Evolutionary conservation across 441 rosid species (phyloP), one percentile per base, ranked within the genome.

Genomic region (Pelargonium cotyledonis): DNA sequence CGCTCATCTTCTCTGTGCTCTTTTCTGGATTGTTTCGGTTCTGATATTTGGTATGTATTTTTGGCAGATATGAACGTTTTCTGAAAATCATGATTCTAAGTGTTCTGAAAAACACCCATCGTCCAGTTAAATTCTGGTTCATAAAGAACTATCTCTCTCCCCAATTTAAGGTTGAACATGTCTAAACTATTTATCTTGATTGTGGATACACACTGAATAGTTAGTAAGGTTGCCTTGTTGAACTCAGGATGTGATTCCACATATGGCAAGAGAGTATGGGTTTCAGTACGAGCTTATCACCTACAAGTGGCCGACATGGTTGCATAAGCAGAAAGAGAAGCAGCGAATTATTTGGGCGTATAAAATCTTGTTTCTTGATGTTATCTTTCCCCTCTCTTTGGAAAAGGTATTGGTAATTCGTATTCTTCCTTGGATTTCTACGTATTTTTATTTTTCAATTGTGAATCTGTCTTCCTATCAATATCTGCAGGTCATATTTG

Each of bases 311-410:
- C 99, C 98, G 60, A 81, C 97, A 23, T 95, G 99, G 98, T 83
- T 95, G 79, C 99, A 95, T 78, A 95, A 95, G 81, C 99, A 95
- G 88, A 95, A 87, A 77, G 99, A 95, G 81, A 95, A 95, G 78
- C 99, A 92, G 74, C 81, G 98, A 76, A 89, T 95, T 70, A 95
- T 95, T 60, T 95, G 99, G 99, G 99, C 99, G 7, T 95, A 90
- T 77, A 95, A 95, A 82, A 95, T 95, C 73, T 81, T 95, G 79
- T 92, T 95, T 81, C 96, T 95, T 67, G 99, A 95, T 71, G 99
- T 95, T 72, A 92, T 95, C 77, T 92, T 95, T 78, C 99, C 98
- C 29, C 86, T 92, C 68, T 92, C 98, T 68, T 79, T 95, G 86
- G 98, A 95, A 66, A 95, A 92, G 96, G 99, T 92, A 69, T 9